A percentile compares a stretch with the other conserved stretches of the same genome.
Conservation (phyloP, 148 eudicot genomes). For the Rhododendron kiyosumense region DNA sequence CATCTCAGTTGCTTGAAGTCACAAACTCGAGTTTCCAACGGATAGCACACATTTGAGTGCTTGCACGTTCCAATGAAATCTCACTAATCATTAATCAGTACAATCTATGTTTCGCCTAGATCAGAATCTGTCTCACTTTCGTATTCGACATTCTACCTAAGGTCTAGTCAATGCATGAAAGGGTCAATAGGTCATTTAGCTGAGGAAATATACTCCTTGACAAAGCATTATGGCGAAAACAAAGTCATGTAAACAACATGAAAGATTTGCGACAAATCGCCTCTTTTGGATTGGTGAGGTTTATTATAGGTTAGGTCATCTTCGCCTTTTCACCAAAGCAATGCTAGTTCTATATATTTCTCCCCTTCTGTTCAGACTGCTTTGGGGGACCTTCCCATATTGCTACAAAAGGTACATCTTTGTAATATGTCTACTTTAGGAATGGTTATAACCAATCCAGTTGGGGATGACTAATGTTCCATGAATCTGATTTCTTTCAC, state of each 20-base stretch:
- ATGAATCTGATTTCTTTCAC: neutral
- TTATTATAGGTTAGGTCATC: neutral
- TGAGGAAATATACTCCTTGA: neutral
- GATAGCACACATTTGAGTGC: neutral
- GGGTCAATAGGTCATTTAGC: neutral
- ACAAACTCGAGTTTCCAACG: neutral
- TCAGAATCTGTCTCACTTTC: neutral
- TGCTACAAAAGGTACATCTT: neutral
- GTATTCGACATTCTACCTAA: neutral
- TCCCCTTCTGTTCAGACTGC: neutral
- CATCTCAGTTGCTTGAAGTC: neutral
- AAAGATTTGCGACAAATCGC: neutral
- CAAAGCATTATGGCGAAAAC: neutral
- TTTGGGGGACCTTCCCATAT: neutral
- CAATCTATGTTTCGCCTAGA: neutral
- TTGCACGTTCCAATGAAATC: neutral
- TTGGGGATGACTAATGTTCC: neutral
- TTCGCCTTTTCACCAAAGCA: neutral
- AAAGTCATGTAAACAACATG: neutral
- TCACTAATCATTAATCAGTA: neutral
- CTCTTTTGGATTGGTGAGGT: neutral
- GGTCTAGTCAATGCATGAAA: neutral
- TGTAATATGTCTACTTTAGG: neutral
- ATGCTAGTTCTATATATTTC: neutral
- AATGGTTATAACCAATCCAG: neutral